Conservation (phyloP, 2,329 filamentous ascomycete species). For the Ustilaginoidea virens region DNA sequence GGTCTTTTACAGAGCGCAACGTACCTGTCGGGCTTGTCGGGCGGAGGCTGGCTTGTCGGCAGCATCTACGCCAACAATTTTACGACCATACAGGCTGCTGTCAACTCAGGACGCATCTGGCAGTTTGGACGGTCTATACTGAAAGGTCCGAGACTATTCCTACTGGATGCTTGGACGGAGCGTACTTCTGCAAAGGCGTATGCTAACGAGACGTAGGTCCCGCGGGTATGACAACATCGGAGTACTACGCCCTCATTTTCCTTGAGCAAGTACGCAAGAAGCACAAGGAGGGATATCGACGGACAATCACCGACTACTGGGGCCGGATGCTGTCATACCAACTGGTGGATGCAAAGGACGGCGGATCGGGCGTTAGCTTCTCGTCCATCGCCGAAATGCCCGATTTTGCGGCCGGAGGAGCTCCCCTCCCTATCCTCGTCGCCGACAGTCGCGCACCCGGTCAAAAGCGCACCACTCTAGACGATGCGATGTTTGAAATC, state of each 20-base stretch:
- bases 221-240: slow-evolving; percentile 17
- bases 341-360: slow-evolving; percentile 59
- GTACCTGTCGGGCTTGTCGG: slow-evolving; percentile 67
- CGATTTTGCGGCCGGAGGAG: slow-evolving; percentile 23
- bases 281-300: slow-evolving; percentile 26
- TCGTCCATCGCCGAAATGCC: slow-evolving; percentile 45
- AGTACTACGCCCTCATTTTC: slow-evolving; percentile 23
- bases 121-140: slow-evolving; percentile 25
- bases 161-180: too few species aligned
- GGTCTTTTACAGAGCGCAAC: slow-evolving; percentile 69
- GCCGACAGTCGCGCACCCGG: slow-evolving; percentile 30
- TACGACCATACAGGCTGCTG: slow-evolving; percentile 33
- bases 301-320: slow-evolving; percentile 80
- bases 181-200: slow-evolving; percentile 26
- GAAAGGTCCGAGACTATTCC: too few species aligned
- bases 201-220: slow-evolving; percentile 21
- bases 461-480: slow-evolving; percentile 27
- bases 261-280: slow-evolving; percentile 19
- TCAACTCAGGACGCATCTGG: slow-evolving; percentile 21
- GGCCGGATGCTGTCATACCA: slow-evolving; percentile 77
- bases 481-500: slow-evolving; percentile 49
- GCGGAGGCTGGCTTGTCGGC: slow-evolving; percentile 74
- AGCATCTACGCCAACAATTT: slow-evolving; percentile 76
- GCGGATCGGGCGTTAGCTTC: slow-evolving; percentile 65
- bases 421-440: slow-evolving; percentile 35